Conservation (phyloP, 192 early-diverging fungal species). For the Umbelopsis isabellina region DNA sequence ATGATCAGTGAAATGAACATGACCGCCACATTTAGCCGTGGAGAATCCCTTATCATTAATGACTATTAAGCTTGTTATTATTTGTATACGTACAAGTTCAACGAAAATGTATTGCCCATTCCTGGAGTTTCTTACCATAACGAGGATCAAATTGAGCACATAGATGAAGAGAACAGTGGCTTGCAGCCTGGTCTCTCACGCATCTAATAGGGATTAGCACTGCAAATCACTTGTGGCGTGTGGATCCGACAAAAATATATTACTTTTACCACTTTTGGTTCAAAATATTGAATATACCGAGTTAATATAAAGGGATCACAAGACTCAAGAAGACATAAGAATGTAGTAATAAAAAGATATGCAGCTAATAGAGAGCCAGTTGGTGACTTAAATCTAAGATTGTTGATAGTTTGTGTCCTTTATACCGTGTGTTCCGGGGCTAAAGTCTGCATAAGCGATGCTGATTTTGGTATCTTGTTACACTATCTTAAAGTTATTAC, state of each 20-base stretch:
- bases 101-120: not conserved
- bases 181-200: slow-evolving; percentile 21
- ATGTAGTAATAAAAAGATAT: too few relatives aligned
- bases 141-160: not conserved
- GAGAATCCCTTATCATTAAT: not conserved
- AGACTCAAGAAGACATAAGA: too few relatives aligned
- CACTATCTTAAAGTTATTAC: not conserved
- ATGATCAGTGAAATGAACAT: too few relatives aligned
- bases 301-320: too few relatives aligned
- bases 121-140: slow-evolving; percentile 22
- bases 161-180: not conserved
- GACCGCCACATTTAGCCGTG: too few relatives aligned
- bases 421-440: not conserved
- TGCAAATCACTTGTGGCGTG: not conserved
- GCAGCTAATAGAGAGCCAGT: too few relatives aligned
- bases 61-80: not conserved
- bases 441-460: not conserved
- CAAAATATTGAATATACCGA: too few relatives aligned
- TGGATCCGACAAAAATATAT: not conserved
- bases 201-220: not conserved
- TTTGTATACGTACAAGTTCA: too few relatives aligned
- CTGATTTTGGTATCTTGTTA: not conserved
- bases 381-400: too few relatives aligned
- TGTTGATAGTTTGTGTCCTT: not conserved
- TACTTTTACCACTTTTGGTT: not conserved